Percentiles rank a stretch among this genome's conserved stretches.
Evolutionary conservation across 2,329 filamentous ascomycete genomes (phyloP).

Genomic region (Chaetomiaceae sp.): DNA sequence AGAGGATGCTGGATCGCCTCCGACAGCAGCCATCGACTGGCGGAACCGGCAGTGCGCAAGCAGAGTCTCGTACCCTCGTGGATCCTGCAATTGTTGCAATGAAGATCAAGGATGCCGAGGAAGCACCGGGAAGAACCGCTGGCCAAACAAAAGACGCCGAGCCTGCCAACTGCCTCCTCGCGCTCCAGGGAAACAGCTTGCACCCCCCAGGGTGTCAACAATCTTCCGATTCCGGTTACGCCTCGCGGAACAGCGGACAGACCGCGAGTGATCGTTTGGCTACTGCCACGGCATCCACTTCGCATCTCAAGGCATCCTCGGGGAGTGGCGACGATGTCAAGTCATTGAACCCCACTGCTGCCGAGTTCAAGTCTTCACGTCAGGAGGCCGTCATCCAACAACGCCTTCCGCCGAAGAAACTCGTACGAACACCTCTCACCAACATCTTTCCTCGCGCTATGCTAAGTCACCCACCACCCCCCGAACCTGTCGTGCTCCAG

Average conservation of each 20-base stretch:
- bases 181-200: not conserved
- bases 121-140: not conserved
- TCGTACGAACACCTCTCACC: slow-evolving; percentile 17
- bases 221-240: slow-evolving; percentile 18
- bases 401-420: slow-evolving; percentile 15
- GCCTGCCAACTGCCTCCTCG: not conserved
- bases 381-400: not conserved
- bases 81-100: slow-evolving; percentile 19
- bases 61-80: not conserved
- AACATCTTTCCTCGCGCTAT: slow-evolving; percentile 17
- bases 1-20: slow-evolving; percentile 15
- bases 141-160: not conserved
- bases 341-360: slow-evolving; percentile 23
- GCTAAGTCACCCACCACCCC: not conserved
- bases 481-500: not conserved
- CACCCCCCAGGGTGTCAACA: no score
- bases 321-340: slow-evolving; percentile 6
- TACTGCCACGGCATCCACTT: no score
- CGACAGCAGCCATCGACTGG: not conserved
- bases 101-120: slow-evolving; percentile 11
- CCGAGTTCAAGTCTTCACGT: slow-evolving; percentile 20
- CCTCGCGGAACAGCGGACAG: not conserved
- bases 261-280: not conserved
- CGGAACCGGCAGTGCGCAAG: not conserved
- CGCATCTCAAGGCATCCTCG: not conserved